Percentiles rank a stretch among this genome's conserved stretches.
Evolutionary conservation across 179 eudicot species (phyloP).

Genomic region (Silene vulgaris): DNA sequence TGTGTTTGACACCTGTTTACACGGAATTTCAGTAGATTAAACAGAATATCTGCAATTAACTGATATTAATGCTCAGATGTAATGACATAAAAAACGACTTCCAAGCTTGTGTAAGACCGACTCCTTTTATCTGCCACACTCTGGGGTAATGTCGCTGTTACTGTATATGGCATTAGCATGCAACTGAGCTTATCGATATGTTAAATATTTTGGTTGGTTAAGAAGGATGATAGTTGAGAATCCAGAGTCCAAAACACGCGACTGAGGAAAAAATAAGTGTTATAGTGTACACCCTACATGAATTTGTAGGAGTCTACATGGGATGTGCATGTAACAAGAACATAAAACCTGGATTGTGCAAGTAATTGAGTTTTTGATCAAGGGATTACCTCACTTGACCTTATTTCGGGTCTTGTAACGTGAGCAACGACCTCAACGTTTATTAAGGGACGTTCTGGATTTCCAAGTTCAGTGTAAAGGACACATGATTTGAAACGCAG

Average conservation of each 20-base stretch:
- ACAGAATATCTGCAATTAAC: neutral
- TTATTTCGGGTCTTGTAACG: conserved; percentile 90
- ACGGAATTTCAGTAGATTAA: neutral
- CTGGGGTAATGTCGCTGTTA: no score
- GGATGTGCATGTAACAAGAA: neutral
- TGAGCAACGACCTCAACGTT: conserved; percentile 94
- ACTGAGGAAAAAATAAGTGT: no score
- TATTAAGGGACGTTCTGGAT: conserved; percentile 71
- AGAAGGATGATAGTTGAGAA: no score
- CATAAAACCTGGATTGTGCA: no score
- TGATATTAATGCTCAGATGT: neutral
- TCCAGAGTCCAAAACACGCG: no score
- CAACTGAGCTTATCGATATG: neutral
- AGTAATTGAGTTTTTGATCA: neutral
- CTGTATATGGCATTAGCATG: neutral
- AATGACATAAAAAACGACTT: no score
- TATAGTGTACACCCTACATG: neutral
- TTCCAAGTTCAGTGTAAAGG: conserved; percentile 72
- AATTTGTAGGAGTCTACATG: conserved; percentile 2
- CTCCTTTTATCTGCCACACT: no score
- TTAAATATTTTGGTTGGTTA: no score
- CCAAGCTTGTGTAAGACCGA: no score
- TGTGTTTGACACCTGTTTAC: conserved; percentile 70
- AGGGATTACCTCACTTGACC: conserved; percentile 79
- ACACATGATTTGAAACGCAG: conserved; percentile 89